Percentiles rank a stretch among this genome's conserved stretches.
Conservation (phyloP, 768 basidiomycete species). For the Tulasnella sp. region DNA sequence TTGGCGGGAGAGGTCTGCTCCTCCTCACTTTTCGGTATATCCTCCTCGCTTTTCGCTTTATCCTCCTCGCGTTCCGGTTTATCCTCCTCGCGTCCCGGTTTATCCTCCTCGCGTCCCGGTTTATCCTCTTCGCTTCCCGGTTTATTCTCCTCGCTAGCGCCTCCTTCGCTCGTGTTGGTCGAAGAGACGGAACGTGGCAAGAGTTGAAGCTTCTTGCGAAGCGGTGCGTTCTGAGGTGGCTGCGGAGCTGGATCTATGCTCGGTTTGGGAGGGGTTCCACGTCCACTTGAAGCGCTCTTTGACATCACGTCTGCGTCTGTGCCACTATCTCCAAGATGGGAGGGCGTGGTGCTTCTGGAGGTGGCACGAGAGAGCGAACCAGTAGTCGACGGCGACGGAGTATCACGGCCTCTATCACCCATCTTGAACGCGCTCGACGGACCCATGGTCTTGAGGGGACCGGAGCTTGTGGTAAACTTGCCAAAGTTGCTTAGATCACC, state of each 20-base stretch:
- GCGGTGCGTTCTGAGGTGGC: no score
- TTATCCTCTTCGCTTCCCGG: slow-evolving; percentile 43
- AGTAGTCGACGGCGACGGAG: slow-evolving; percentile 42
- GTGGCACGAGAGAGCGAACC: slow-evolving; percentile 61
- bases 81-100: no score
- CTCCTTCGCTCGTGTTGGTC: slow-evolving; percentile 51
- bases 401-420: slow-evolving; percentile 54
- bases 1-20: slow-evolving; percentile 31
- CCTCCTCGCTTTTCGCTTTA: no score
- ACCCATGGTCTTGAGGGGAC: slow-evolving; percentile 68
- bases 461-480: slow-evolving; percentile 64
- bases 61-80: no score
- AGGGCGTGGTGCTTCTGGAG: slow-evolving; percentile 83
- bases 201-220: slow-evolving; percentile 70
- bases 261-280: slow-evolving; percentile 50
- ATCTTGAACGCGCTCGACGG: slow-evolving; percentile 81
- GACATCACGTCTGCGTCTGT: slow-evolving; percentile 37
- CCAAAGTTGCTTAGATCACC: slow-evolving; percentile 86
- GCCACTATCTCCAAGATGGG: slow-evolving; percentile 55
- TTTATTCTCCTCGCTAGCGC: no score
- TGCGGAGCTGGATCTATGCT: no score
- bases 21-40: no score
- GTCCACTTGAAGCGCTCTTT: slow-evolving; percentile 48
- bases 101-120: no score
- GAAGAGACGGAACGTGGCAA: slow-evolving; percentile 68